phyloP scores from a whole-genome alignment of 2,329 filamentous ascomycete genomes.

The Chaetomiaceae sp. region DNA sequence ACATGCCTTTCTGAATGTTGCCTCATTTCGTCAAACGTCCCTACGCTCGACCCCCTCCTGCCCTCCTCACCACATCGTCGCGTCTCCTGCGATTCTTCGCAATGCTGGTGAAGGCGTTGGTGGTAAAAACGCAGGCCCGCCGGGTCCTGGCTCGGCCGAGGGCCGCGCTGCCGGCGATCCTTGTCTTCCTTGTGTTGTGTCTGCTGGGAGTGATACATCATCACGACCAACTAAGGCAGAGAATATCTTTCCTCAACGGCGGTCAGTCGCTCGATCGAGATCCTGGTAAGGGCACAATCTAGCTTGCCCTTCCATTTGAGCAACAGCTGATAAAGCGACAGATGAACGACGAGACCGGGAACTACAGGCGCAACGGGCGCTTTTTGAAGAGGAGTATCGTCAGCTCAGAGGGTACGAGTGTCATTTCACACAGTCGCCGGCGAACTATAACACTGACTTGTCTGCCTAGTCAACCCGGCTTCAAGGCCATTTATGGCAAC shows the following conservation, averaged over 20 bases:
- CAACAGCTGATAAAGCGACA: conserved; percentile 9
- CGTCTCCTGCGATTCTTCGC: neutral
- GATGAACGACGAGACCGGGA: conserved; percentile 15
- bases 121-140: conserved; percentile 17
- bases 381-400: conserved; percentile 40
- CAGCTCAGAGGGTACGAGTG: conserved; percentile 33
- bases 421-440: neutral
- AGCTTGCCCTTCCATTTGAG: neutral
- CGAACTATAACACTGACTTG: conserved; percentile 1
- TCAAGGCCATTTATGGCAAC: conserved; percentile 54
- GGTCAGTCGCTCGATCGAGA: conserved; percentile 11
- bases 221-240: conserved; percentile 2
- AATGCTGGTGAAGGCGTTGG: conserved; percentile 19
- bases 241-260: neutral
- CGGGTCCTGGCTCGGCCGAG: conserved; percentile 22
- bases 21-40: neutral
- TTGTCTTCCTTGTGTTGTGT: conserved; percentile 15
- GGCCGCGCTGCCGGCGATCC: conserved; percentile 2
- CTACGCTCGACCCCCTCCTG: neutral
- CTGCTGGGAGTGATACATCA: conserved; percentile 12
- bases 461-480: conserved; percentile 39
- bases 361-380: conserved; percentile 21
- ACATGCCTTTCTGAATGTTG: conserved; percentile 1
- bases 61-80: neutral
- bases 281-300: conserved; percentile 11